A percentile compares a stretch with the other conserved stretches of the same genome.
Conservation (phyloP, 768 basidiomycete species). For the Serendipita vermifera region DNA sequence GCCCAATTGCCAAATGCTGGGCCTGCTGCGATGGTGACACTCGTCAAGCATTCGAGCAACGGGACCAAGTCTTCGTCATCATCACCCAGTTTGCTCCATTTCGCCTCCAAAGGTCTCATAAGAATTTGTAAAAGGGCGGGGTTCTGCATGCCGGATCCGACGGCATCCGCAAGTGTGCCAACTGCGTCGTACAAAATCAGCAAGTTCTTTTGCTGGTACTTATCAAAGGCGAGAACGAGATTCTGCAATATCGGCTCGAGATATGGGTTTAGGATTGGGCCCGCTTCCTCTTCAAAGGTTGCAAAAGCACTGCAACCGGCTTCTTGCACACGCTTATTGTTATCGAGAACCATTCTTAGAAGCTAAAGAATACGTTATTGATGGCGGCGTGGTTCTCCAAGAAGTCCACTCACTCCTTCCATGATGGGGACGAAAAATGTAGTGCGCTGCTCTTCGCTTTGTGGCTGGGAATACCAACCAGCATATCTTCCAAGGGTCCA, state of each 20-base stretch:
- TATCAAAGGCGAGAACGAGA: slow-evolving; percentile 89
- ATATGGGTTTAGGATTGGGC: slow-evolving; percentile 76
- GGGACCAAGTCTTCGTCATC: slow-evolving; percentile 90
- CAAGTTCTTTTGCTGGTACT: slow-evolving; percentile 99
- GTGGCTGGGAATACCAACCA: slow-evolving; percentile 85
- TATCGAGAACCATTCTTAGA: slow-evolving; percentile 91
- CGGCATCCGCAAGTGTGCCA: slow-evolving; percentile 93
- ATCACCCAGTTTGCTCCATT: slow-evolving; percentile 85
- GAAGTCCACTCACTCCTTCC: slow-evolving; percentile 68
- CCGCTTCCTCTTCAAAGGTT: slow-evolving; percentile 96
- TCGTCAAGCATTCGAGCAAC: slow-evolving; percentile 94
- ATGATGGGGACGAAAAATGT: slow-evolving; percentile 92
- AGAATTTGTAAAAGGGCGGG: slow-evolving; percentile 82
- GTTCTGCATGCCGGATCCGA: slow-evolving; percentile 77
- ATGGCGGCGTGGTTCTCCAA: not conserved
- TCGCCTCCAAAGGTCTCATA: slow-evolving; percentile 85
- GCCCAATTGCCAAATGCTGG: slow-evolving; percentile 79
- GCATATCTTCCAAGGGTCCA: slow-evolving; percentile 99
- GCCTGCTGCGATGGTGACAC: slow-evolving; percentile 93
- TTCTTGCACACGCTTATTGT: slow-evolving; percentile 98
- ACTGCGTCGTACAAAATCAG: slow-evolving; percentile 98
- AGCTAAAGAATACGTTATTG: slow-evolving; percentile 39
- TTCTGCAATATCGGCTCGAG: slow-evolving; percentile 91
- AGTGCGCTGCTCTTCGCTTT: slow-evolving; percentile 76
- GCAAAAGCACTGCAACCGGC: slow-evolving; percentile 98